These are phyloP conservation scores for Saitozyma sp. DNA, from an alignment of 768 basidiomycete genomes.

Conservation along the genomic window DNA sequence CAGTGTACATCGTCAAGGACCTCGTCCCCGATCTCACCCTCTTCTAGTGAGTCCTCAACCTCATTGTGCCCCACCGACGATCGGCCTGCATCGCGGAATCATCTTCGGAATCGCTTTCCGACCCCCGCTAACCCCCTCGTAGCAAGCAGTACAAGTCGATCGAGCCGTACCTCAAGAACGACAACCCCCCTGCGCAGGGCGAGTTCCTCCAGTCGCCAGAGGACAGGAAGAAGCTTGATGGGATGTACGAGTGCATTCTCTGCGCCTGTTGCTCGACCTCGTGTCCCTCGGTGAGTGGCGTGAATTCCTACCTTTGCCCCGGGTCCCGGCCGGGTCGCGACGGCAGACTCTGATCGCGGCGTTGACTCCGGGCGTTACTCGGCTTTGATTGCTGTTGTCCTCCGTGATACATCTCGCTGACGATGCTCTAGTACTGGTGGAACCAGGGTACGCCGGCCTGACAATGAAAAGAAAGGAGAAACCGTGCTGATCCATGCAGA, in stretches of 20 bases:
- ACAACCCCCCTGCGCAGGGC: constrained; percentile 74
- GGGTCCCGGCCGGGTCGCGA: no score
- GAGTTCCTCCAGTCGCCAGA: constrained; percentile 89
- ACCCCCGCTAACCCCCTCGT: neutral
- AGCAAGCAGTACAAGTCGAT: constrained; percentile 99
- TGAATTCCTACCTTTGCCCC: neutral
- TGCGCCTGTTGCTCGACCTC: constrained; percentile 90
- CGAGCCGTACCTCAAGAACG: constrained; percentile 92
- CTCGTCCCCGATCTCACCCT: constrained; percentile 68
- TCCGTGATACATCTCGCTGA: constrained; percentile 2
- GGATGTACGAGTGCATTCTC: constrained; percentile 91
- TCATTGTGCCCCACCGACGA: constrained; percentile 59
- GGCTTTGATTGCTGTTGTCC: neutral
- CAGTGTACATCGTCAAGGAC: constrained; percentile 99
- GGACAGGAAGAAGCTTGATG: constrained; percentile 91
- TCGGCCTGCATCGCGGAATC: no score
- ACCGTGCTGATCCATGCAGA: constrained; percentile 47
- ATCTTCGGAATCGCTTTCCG: constrained; percentile 69
- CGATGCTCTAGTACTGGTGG: constrained; percentile 78
- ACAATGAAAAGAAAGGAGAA: neutral
- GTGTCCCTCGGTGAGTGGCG: constrained; percentile 67
- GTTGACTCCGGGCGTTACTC: no score
- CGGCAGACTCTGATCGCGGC: no score
- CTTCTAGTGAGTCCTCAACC: constrained; percentile 37
- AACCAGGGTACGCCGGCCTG: constrained; percentile 63